Evolutionary conservation across 805 yeast species (phyloP).

Genomic region (Priceomyces medius): DNA sequence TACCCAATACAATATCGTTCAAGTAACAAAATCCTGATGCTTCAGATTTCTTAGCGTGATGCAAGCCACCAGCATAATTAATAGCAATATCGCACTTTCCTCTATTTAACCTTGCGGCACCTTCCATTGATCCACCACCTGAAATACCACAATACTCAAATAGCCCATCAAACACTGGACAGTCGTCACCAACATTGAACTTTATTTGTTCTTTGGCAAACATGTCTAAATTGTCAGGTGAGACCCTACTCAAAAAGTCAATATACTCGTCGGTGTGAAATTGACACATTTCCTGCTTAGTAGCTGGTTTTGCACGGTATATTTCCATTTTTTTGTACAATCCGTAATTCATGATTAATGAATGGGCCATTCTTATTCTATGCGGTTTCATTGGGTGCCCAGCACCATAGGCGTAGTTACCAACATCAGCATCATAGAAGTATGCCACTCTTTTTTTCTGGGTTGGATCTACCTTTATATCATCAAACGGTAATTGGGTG

Average conservation of each 20-base stretch:
- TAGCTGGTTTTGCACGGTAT: constrained; percentile 95
- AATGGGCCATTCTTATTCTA: constrained; percentile 97
- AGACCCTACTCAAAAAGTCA: constrained; percentile 84
- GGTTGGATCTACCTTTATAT: constrained; percentile 39
- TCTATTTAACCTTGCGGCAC: constrained; percentile 80
- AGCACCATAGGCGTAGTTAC: constrained; percentile 96
- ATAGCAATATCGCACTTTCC: constrained; percentile 94
- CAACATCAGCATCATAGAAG: constrained; percentile 73
- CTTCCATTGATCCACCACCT: constrained; percentile 95
- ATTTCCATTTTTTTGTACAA: constrained; percentile 96
- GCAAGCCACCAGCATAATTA: constrained; percentile 96
- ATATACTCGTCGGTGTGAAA: constrained; percentile 97
- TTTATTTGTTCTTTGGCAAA: constrained; percentile 85
- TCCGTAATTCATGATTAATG: constrained; percentile 94
- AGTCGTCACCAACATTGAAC: constrained; percentile 96
- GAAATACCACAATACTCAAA: constrained; percentile 87
- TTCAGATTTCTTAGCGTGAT: constrained; percentile 95
- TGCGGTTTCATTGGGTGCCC: constrained; percentile 99
- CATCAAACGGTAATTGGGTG: constrained; percentile 46
- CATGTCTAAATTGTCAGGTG: constrained; percentile 87
- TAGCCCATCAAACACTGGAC: constrained; percentile 93
- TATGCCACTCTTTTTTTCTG: constrained; percentile 45
- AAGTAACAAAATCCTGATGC: constrained; percentile 96
- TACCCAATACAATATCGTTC: constrained; percentile 90
- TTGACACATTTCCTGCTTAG: constrained; percentile 96